Evolutionary conservation across 495 filamentous ascomycete species (phyloP).

Genomic region (Aspergillus heteromorphus): DNA sequence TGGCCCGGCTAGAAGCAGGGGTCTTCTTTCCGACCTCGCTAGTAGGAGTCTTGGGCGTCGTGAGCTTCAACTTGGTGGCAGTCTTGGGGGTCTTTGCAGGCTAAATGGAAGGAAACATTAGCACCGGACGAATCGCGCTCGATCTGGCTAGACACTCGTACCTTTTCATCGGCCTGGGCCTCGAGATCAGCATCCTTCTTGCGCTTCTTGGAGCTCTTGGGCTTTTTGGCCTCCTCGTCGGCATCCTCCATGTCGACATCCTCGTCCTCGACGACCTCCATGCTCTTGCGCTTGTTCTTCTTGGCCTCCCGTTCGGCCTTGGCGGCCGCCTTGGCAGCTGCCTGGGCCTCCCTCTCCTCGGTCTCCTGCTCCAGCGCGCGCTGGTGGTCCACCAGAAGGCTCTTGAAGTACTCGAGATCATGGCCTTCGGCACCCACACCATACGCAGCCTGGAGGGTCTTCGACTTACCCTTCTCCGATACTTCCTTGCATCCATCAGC

Average conservation of each 20-base stretch:
- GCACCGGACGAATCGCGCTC: not conserved
- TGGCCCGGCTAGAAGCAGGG: conserved; percentile 54
- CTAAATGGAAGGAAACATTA: conserved; percentile 23
- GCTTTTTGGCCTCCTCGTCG: conserved; percentile 46
- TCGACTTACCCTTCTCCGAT: conserved; percentile 66
- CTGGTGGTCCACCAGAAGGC: conserved; percentile 57
- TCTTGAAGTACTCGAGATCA: conserved; percentile 70
- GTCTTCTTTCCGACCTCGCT: conserved; percentile 44
- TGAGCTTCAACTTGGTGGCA: conserved; percentile 48
- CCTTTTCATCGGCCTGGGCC: conserved; percentile 43
- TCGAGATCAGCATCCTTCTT: conserved; percentile 63
- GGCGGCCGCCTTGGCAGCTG: conserved; percentile 54
- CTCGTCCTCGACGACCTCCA: conserved; percentile 47
- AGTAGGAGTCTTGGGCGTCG: conserved; percentile 46
- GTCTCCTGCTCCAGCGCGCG: conserved; percentile 55
- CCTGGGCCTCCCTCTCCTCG: conserved; percentile 53
- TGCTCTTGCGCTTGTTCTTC: conserved; percentile 62
- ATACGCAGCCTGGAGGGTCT: conserved; percentile 68
- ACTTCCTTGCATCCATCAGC: conserved; percentile 58
- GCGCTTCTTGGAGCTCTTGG: conserved; percentile 58
- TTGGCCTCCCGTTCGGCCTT: conserved; percentile 55
- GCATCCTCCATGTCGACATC: conserved; percentile 77
- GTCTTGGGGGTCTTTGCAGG: conserved; percentile 58
- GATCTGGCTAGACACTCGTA: not conserved
- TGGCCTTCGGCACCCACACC: conserved; percentile 65